Evolutionary conservation across 495 filamentous ascomycete species (phyloP).

Genomic region (Staphylotrichum tortipilum): DNA sequence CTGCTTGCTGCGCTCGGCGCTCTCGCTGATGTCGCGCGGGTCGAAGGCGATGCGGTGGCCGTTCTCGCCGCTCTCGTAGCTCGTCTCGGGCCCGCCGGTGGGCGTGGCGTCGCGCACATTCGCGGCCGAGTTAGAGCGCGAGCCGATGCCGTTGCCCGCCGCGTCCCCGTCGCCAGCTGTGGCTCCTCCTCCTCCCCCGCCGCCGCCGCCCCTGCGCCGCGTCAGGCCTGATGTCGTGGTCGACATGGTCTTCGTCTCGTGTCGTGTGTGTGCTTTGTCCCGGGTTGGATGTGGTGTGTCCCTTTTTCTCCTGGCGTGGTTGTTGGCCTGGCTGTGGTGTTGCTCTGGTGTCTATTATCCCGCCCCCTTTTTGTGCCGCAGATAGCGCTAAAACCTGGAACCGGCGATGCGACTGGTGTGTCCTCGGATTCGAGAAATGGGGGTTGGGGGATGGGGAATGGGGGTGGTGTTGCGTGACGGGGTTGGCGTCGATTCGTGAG

Average conservation of each 20-base stretch:
- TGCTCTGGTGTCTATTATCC: not conserved
- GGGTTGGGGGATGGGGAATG: not conserved
- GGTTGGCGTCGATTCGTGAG: too few species aligned
- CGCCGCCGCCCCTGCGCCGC: conserved; percentile 27
- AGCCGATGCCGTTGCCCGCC: conserved; percentile 22
- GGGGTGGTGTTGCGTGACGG: not conserved
- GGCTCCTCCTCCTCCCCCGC: too few species aligned
- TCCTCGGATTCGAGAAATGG: not conserved
- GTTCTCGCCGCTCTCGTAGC: conserved; percentile 87
- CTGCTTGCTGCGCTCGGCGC: conserved; percentile 90
- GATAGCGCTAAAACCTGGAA: not conserved
- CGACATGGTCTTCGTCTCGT: conserved; percentile 8
- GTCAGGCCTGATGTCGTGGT: conserved; percentile 31
- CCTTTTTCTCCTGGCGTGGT: too few species aligned
- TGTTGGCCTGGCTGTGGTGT: too few species aligned
- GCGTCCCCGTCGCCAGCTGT: conserved; percentile 12
- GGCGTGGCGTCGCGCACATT: conserved; percentile 47
- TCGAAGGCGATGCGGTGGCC: conserved; percentile 98
- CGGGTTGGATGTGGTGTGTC: too few species aligned
- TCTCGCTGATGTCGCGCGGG: conserved; percentile 94
- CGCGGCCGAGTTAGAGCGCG: conserved; percentile 31
- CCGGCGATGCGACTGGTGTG: not conserved
- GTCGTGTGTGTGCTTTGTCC: too few species aligned
- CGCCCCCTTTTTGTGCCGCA: not conserved
- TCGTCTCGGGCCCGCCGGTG: conserved; percentile 63